These are phyloP conservation scores for Nothomitra cinnamomea DNA, from an alignment of 2,329 filamentous ascomycete genomes.

Conservation along the genomic window DNA sequence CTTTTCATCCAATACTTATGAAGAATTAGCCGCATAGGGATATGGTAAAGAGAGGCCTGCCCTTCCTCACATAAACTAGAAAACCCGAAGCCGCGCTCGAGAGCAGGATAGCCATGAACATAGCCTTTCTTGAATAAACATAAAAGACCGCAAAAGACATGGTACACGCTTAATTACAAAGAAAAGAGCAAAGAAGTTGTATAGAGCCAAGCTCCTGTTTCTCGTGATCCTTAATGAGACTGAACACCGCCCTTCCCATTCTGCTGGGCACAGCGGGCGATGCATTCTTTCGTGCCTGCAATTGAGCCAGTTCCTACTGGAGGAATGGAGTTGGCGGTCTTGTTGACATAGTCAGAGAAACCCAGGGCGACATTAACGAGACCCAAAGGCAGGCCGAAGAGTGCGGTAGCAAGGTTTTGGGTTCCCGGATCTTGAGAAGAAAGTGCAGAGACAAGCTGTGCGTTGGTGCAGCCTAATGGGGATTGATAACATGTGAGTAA, in stretches of 20 bases:
- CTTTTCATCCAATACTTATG: too few relatives aligned
- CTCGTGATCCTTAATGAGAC: too few relatives aligned
- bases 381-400: conserved; percentile 18
- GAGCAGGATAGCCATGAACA: too few relatives aligned
- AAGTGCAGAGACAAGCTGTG: conserved; percentile 32
- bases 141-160: too few relatives aligned
- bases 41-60: too few relatives aligned
- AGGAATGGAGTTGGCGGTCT: conserved; percentile 19
- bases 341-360: conserved; percentile 13
- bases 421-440: conserved; percentile 33
- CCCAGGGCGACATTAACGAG: neutral
- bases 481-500: neutral
- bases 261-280: conserved; percentile 22
- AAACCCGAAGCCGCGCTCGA: too few relatives aligned
- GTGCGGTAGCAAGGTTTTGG: conserved; percentile 27
- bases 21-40: too few relatives aligned
- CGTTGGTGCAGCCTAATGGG: conserved; percentile 27
- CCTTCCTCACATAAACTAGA: too few relatives aligned
- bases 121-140: too few relatives aligned
- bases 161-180: too few relatives aligned
- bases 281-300: conserved; percentile 24
- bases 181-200: too few relatives aligned
- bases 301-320: conserved; percentile 26
- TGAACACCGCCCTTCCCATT: neutral
- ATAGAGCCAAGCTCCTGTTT: too few relatives aligned